Evolutionary conservation across 495 filamentous ascomycete species (phyloP).

Genomic region (Bathelium albidoporum): DNA sequence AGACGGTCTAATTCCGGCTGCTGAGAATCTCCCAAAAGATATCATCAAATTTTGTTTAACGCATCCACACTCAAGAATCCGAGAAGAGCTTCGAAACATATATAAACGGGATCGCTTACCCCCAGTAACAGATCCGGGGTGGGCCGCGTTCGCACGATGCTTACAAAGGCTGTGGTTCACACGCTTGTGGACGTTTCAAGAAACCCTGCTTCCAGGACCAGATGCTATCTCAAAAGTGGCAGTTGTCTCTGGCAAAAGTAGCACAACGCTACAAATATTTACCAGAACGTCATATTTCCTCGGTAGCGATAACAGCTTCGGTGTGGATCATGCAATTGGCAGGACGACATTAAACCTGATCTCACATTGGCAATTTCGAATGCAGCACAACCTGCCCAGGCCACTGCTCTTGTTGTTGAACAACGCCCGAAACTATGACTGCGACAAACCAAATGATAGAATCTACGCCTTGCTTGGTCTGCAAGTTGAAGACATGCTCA

Average conservation of each 20-base stretch:
- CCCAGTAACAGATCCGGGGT: not conserved
- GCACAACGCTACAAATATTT: not conserved
- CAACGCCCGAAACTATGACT: not conserved
- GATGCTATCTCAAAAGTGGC: not conserved
- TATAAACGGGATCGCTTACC: not conserved
- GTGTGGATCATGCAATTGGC: not conserved
- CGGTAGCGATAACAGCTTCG: not conserved
- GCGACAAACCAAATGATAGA: not conserved
- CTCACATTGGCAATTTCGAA: conserved; percentile 1
- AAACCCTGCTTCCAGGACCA: not conserved
- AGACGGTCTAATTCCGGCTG: not conserved
- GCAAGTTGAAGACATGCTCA: not conserved
- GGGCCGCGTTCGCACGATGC: not conserved
- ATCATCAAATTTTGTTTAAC: not conserved
- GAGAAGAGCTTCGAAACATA: not conserved
- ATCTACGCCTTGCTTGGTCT: not conserved
- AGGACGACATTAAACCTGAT: not conserved
- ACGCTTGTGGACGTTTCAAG: conserved; percentile 1
- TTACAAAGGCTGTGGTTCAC: not conserved
- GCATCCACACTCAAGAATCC: not conserved
- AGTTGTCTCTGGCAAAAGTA: not conserved
- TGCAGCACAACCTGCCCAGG: not conserved
- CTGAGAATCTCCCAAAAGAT: not conserved
- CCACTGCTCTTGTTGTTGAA: not conserved
- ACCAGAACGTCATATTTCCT: not conserved